A percentile compares a stretch with the other conserved stretches of the same genome.
Conservation (phyloP, 805 yeast genomes). For the Jamesozyma piceae region DNA sequence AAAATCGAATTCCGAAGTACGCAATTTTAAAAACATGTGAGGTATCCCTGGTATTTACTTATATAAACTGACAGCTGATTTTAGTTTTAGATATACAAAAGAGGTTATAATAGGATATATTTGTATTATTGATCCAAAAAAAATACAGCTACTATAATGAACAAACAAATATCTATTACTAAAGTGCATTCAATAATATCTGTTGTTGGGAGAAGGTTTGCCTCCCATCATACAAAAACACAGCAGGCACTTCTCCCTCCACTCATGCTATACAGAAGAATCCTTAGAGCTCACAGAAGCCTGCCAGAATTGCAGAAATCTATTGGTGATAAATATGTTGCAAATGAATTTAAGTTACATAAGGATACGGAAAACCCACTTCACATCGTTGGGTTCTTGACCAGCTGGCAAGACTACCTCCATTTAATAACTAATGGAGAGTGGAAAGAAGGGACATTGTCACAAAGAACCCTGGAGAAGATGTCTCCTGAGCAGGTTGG, state of each 20-base stretch:
- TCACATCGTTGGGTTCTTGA: constrained; percentile 85
- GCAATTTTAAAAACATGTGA: too few species aligned
- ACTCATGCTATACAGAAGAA: constrained; percentile 61
- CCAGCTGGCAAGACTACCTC: constrained; percentile 89
- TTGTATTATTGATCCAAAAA: too few species aligned
- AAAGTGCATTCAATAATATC: background rate
- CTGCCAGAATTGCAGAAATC: constrained; percentile 63
- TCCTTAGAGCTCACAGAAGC: constrained; percentile 66
- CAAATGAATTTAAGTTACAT: constrained; percentile 82
- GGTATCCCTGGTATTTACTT: too few species aligned
- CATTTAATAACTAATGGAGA: constrained; percentile 47
- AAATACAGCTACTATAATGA: too few species aligned
- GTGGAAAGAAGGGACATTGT: constrained; percentile 58
- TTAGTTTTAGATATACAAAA: too few species aligned
- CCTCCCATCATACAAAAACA: background rate
- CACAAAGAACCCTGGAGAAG: constrained; percentile 57
- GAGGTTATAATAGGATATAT: too few species aligned
- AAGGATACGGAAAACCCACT: constrained; percentile 75
- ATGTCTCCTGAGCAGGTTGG: constrained; percentile 86
- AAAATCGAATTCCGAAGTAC: too few species aligned
- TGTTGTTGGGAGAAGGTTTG: background rate
- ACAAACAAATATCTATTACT: background rate
- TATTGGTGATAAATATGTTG: constrained; percentile 85
- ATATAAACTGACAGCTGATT: too few species aligned
- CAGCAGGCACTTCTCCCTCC: constrained; percentile 53